Base-by-base conservation (phyloP, 176 grass and related monocot genomes). In the Alopecurus myosuroides region DNA sequence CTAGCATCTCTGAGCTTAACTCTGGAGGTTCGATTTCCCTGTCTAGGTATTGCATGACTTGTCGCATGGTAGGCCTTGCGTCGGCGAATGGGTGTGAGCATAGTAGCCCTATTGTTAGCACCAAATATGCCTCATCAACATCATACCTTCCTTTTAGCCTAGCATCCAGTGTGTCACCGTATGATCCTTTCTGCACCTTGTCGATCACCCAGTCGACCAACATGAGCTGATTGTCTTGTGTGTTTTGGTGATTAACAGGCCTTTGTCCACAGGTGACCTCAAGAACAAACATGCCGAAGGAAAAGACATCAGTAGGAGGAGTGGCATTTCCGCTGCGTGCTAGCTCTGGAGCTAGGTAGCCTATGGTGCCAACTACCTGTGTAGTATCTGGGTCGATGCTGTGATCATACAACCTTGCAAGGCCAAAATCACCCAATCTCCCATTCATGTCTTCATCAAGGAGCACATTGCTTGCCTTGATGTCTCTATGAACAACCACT, bases 281-380 rank as follows among this genome's bases (percentile, higher is more conserved):
- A 5, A 80, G 77, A 45, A 80, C 8, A 5, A 80, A 80, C 12
- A 80, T 9, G 64, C 77, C 77, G 14, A 80, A 80, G 58, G 77
- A 9, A 6, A 80, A 80, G 11, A 80, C 60, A n/a, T 80, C 77
- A 0, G 77, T 80, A 66, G 12, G 19, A 17, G 77, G 77, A 15
- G 41, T 34, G 9, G 58, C 77, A 20, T 80, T 80, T 22, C 77
- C 77, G 0, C 18, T 80, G 19, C 77, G 41, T 49, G 40, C 77
- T 80, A 80, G 77, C 77, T 80, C 77, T 3, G 77, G 77, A 49
- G 77, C 77, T 34, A 80, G 28, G 77, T 80, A 80, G 31, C 77
- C 77, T 31, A 80, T 65, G 77, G 77, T 80, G 28, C 77, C 77
- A 37, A 68, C 78, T 13, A 81, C 62, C 11, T 66, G 12, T 15